Evolutionary conservation across 192 early-diverging fungal genomes (phyloP), one percentile per base, ranked within the genome.

Genomic region (Borealophlyctis nickersoniae): DNA sequence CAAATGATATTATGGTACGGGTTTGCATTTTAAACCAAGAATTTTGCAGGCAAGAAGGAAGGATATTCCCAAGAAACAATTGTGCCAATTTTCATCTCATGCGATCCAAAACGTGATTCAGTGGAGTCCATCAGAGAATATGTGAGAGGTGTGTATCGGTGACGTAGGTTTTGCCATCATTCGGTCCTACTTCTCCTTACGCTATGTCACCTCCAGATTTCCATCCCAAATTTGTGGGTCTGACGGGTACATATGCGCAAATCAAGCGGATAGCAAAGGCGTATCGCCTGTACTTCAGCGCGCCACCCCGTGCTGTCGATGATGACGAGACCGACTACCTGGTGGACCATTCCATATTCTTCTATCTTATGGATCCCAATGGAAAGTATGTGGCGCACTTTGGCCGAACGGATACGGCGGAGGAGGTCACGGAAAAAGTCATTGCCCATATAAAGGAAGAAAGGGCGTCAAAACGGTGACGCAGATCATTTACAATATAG

Each of bases 261-360:
- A 86, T 99, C 55, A 87, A 86, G 35, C 73, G 80, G 28, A 84
- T 89, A 1, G 94, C 94, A 45, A 94, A 93, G 75, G 78, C 87
- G 0, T 99, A 92, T 70, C 87, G 96, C n/a, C 88, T 99, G 45
- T 99, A 99, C 73, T 92, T 90, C 62, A 90, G 86, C 62, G 88
- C 90, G 36, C 96, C 96, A 31, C 95, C 94, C 22, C 56, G 67
- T 24, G 80, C 83, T 3, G 61, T 83, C 2, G 84, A 86, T 59
- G 84, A 86, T 48, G 86, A 88, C 14, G 90, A 90, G 32, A 85
- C 90, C 55, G 95, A 99, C 67, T 99, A 99, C 69, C 73, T 99
- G 35, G 96, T 99, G 13, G 96, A 99, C 63, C 96, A 99, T 69
- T 93, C 92, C 36, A 99, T 99, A 70, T 99, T 96, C 76, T 96